Evolutionary conservation across 176 grass and related monocot species (phyloP).

Genomic region (Rhynchospora tenuis): DNA sequence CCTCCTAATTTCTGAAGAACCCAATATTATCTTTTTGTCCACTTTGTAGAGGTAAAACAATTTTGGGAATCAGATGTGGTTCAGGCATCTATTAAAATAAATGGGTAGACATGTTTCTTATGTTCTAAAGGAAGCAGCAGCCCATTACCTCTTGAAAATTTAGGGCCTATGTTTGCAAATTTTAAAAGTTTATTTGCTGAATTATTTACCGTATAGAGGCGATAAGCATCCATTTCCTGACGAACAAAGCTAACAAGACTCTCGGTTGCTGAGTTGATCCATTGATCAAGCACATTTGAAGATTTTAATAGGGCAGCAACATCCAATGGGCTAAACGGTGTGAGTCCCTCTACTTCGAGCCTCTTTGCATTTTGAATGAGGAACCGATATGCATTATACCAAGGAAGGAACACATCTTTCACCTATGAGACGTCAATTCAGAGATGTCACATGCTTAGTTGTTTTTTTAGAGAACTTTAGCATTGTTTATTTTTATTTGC

Average conservation of each 20-base stretch:
- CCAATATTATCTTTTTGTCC: not conserved
- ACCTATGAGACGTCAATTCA: slow-evolving; percentile 44
- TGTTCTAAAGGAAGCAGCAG: not conserved
- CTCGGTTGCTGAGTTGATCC: slow-evolving; percentile 96
- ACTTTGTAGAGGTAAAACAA: not conserved
- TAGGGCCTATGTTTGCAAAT: not conserved
- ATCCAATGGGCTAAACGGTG: slow-evolving; percentile 65
- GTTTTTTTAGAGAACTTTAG: not conserved
- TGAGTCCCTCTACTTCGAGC: slow-evolving; percentile 75
- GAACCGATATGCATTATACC: slow-evolving; percentile 99
- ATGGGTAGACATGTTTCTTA: slow-evolving; percentile 13
- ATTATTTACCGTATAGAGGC: slow-evolving; percentile 70
- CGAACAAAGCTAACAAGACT: slow-evolving; percentile 92
- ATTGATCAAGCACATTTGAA: slow-evolving; percentile 93
- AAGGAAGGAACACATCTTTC: slow-evolving; percentile 99
- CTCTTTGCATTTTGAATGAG: slow-evolving; percentile 98
- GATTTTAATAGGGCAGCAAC: slow-evolving; percentile 54
- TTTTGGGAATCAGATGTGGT: not conserved
- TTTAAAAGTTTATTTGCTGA: not conserved
- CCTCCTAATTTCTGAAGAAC: not conserved
- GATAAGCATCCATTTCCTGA: slow-evolving; percentile 97
- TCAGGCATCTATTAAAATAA: slow-evolving; percentile 9
- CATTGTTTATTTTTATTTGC: not conserved
- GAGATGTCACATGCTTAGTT: slow-evolving; percentile 9
- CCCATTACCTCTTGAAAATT: not conserved